Conservation (phyloP, 129 eudicot species). For the Erigeron canadensis region DNA sequence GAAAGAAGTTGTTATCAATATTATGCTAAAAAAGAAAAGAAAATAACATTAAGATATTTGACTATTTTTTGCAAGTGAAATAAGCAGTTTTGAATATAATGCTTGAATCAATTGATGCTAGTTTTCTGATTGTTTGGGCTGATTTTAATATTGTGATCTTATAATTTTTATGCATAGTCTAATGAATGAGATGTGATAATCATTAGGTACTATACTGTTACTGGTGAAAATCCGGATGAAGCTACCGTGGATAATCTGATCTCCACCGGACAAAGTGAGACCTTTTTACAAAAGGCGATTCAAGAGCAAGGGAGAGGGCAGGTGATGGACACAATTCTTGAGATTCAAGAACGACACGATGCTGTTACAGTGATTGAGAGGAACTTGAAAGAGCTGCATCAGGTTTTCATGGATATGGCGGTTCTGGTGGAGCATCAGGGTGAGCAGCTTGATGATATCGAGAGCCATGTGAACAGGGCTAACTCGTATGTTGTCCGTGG, state of each 20-base stretch:
- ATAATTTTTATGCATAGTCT: background rate
- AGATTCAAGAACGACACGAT: constrained; percentile 73
- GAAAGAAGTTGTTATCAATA: no score
- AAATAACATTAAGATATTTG: no score
- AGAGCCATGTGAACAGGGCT: constrained; percentile 53
- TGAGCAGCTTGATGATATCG: constrained; percentile 49
- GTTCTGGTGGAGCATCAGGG: constrained; percentile 59
- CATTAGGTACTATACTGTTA: constrained; percentile 46
- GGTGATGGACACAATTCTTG: constrained; percentile 62
- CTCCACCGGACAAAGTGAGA: constrained; percentile 49
- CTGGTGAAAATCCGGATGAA: constrained; percentile 71
- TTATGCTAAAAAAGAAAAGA: no score
- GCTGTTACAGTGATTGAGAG: constrained; percentile 63
- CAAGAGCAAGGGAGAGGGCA: constrained; percentile 67
- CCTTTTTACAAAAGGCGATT: constrained; percentile 54
- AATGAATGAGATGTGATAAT: background rate
- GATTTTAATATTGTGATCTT: background rate
- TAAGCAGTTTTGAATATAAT: background rate
- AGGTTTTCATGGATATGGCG: constrained; percentile 72
- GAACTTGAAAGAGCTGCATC: constrained; percentile 61
- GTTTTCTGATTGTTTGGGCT: no score
- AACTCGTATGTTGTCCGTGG: constrained; percentile 56
- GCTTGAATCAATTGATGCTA: no score
- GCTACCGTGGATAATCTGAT: constrained; percentile 50
- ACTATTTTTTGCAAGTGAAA: background rate